Evolutionary conservation across 495 filamentous ascomycete genomes (phyloP).

Genomic region (Patellaria atrata): DNA sequence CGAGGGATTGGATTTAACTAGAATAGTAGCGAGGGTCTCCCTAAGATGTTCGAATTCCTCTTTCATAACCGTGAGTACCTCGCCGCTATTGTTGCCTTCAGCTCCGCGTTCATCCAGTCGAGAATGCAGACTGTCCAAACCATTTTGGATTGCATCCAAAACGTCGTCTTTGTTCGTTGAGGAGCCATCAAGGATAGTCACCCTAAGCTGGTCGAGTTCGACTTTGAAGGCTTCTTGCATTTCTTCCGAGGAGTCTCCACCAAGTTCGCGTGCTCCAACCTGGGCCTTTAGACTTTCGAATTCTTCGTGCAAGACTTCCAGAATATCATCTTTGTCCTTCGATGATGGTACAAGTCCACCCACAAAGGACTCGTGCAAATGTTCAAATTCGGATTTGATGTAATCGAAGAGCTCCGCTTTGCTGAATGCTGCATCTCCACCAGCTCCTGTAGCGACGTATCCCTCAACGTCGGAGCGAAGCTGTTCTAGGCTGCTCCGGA

Average conservation of each 20-base stretch:
- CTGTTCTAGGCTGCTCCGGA: conserved; percentile 55
- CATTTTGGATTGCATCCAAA: conserved; percentile 23
- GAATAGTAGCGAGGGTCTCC: conserved; percentile 51
- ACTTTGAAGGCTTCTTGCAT: conserved; percentile 30
- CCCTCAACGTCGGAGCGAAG: conserved; percentile 59
- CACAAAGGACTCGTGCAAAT: conserved; percentile 27
- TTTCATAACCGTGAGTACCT: conserved; percentile 13
- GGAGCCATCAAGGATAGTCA: conserved; percentile 20
- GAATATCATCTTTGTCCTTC: conserved; percentile 19
- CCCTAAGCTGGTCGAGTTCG: conserved; percentile 48
- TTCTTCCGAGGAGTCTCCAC: conserved; percentile 25
- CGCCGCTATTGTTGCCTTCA: conserved; percentile 7
- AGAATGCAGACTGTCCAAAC: conserved; percentile 23
- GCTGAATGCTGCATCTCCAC: conserved; percentile 28
- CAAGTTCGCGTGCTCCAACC: conserved; percentile 16
- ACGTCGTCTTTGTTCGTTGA: conserved; percentile 26
- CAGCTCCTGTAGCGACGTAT: conserved; percentile 36
- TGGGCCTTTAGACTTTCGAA: conserved; percentile 25
- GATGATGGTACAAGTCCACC: conserved; percentile 7
- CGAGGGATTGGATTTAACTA: conserved; percentile 38
- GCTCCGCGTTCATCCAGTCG: conserved; percentile 15
- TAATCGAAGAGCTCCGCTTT: conserved; percentile 47
- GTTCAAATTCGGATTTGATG: conserved; percentile 64
- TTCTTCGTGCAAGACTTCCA: conserved; percentile 23
- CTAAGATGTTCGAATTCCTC: conserved; percentile 52